phyloP scores from a whole-genome alignment of 495 filamentous ascomycete genomes.

The Chaetomium cochliodes region DNA sequence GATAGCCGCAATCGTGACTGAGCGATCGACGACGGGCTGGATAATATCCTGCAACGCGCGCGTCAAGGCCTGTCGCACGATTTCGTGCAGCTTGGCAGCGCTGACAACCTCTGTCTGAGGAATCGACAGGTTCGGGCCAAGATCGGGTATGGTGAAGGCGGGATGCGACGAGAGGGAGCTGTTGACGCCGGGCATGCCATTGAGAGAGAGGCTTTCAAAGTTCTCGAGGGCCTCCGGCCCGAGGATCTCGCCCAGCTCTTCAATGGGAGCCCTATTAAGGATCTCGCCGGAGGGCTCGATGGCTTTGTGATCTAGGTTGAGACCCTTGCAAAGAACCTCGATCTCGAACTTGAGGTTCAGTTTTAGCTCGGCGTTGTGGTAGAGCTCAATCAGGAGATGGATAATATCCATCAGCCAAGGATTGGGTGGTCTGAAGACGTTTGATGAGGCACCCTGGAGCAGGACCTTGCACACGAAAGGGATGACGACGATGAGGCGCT shows the following conservation, averaged over 20 bases:
- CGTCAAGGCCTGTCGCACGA: conserved; percentile 78
- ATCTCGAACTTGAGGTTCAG: conserved; percentile 97
- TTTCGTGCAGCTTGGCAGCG: conserved; percentile 68
- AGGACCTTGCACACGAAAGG: conserved; percentile 97
- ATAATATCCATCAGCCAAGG: conserved; percentile 97
- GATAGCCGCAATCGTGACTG: conserved; percentile 95
- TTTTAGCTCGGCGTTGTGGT: conserved; percentile 88
- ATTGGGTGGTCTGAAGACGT: conserved; percentile 89
- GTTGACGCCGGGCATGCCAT: conserved; percentile 65
- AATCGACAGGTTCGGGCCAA: conserved; percentile 68
- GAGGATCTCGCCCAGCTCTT: conserved; percentile 58
- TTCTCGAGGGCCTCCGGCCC: conserved; percentile 56
- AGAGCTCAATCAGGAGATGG: conserved; percentile 82
- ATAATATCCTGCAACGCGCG: conserved; percentile 93
- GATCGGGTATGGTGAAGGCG: conserved; percentile 73
- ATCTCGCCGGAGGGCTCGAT: conserved; percentile 83
- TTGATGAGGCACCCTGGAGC: conserved; percentile 76
- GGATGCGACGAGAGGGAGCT: conserved; percentile 70
- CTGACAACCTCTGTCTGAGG: conserved; percentile 75
- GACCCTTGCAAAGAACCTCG: conserved; percentile 88
- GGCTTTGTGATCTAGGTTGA: conserved; percentile 81
- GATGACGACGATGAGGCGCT: conserved; percentile 85
- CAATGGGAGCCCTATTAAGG: conserved; percentile 63
- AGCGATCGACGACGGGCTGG: conserved; percentile 92
- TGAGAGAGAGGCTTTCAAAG: conserved; percentile 75